Percentiles rank a stretch among this genome's conserved stretches.
Evolutionary conservation across 2,329 filamentous ascomycete genomes (phyloP).

Genomic region (Bisporella sp.): DNA sequence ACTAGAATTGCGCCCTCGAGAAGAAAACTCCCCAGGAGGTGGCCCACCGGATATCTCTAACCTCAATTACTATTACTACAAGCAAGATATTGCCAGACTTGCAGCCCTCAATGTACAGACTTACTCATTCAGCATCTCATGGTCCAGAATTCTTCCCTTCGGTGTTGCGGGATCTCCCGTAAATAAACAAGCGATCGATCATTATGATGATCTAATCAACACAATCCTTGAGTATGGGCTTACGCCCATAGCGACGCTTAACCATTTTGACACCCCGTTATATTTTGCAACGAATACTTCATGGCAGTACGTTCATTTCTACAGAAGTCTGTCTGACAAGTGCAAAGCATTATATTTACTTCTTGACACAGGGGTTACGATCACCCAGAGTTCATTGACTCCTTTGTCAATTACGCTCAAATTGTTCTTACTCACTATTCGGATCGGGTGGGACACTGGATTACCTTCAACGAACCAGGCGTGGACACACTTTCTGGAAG

Average conservation of each 20-base stretch:
- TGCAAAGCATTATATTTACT: background rate
- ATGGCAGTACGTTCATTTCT: constrained; percentile 22
- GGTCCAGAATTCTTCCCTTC: constrained; percentile 44
- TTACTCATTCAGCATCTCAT: constrained; percentile 43
- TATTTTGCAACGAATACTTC: background rate
- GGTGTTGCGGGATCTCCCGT: constrained; percentile 39
- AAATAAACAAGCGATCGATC: constrained; percentile 40
- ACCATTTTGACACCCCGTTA: constrained; percentile 31
- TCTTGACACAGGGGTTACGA: background rate
- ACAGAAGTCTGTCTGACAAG: constrained; percentile 23
- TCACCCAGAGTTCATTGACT: constrained; percentile 37
- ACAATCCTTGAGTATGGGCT: constrained; percentile 41
- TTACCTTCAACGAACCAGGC: constrained; percentile 47
- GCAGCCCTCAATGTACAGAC: constrained; percentile 24
- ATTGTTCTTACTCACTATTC: constrained; percentile 41
- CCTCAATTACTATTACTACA: constrained; percentile 40
- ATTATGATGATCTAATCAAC: constrained; percentile 45
- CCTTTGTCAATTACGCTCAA: constrained; percentile 45
- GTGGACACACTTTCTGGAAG: background rate
- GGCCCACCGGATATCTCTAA: constrained; percentile 30
- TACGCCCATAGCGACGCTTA: constrained; percentile 37
- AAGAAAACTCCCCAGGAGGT: constrained; percentile 31
- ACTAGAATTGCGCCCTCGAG: constrained; percentile 12
- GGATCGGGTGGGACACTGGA: constrained; percentile 42
- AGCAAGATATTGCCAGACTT: constrained; percentile 16